These are phyloP conservation scores for Trametes sanguinea DNA, from an alignment of 768 basidiomycete genomes.

Conservation along the genomic window DNA sequence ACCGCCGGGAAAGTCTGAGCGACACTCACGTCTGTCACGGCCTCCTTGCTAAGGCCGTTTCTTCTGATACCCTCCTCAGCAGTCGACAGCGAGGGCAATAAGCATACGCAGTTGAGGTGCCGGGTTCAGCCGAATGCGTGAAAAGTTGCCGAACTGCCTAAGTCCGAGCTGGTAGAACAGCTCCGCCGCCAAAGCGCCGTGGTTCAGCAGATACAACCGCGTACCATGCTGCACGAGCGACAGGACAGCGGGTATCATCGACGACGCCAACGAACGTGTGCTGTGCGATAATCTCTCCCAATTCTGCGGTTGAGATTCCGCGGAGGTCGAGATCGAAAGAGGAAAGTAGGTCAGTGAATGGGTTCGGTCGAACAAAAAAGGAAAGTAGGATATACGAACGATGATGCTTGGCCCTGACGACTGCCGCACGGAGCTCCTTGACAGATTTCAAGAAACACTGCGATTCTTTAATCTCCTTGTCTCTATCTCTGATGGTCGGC, in stretches of 20 bases:
- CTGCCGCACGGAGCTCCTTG: constrained; percentile 55
- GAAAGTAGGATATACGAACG: constrained; percentile 48
- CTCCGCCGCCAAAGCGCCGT: constrained; percentile 83
- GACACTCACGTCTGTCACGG: constrained; percentile 66
- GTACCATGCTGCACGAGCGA: constrained; percentile 87
- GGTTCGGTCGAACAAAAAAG: neutral
- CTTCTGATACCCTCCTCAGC: constrained; percentile 54
- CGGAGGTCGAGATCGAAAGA: neutral
- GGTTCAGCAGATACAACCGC: constrained; percentile 87
- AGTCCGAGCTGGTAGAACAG: constrained; percentile 93
- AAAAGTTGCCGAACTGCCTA: constrained; percentile 86
- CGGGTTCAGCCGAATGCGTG: constrained; percentile 78
- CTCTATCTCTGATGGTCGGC: constrained; percentile 33
- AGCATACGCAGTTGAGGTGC: constrained; percentile 72
- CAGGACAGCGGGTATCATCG: constrained; percentile 67
- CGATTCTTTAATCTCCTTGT: constrained; percentile 69
- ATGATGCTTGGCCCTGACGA: constrained; percentile 63
- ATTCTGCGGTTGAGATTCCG: constrained; percentile 47
- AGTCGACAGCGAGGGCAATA: constrained; percentile 76
- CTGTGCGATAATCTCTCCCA: constrained; percentile 81
- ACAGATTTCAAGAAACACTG: constrained; percentile 79
- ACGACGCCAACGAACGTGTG: constrained; percentile 94
- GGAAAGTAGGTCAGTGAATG: too few relatives aligned
- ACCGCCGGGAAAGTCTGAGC: constrained; percentile 25
- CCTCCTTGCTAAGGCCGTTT: constrained; percentile 55